Evolutionary conservation across 768 basidiomycete species (phyloP).

Genomic region (Psilocybe subaeruginosa): DNA sequence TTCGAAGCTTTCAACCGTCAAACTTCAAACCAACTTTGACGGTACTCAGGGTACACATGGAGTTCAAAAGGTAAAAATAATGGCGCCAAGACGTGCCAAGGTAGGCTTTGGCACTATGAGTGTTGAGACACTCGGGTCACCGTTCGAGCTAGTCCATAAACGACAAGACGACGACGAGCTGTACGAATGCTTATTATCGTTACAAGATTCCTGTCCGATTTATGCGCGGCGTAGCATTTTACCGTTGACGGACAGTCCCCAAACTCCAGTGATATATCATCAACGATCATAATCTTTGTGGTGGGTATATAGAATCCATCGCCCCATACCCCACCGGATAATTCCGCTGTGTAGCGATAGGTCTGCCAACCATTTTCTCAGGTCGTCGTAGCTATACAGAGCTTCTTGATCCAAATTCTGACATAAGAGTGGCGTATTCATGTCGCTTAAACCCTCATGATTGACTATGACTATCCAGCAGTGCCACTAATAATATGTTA

Average conservation of each 20-base stretch:
- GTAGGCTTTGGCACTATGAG: neutral
- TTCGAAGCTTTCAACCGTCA: neutral
- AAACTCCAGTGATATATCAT: neutral
- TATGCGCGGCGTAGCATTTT: neutral
- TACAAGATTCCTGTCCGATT: neutral
- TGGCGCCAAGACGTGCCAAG: constrained; percentile 13
- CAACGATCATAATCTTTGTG: neutral
- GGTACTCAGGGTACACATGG: neutral
- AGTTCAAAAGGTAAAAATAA: constrained; percentile 8
- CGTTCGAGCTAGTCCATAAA: constrained; percentile 1
- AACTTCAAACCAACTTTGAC: neutral
- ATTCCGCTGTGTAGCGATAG: neutral
- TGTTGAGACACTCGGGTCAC: neutral
- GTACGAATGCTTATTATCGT: neutral
- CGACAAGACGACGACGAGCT: neutral
- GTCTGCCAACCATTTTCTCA: neutral
- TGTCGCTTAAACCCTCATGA: too few species aligned
- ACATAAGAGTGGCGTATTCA: too few species aligned
- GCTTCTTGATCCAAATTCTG: too few species aligned
- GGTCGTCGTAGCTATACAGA: neutral
- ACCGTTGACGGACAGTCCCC: neutral
- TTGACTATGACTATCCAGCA: neutral
- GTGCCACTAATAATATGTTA: neutral
- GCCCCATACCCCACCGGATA: neutral
- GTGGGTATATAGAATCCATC: neutral